A percentile compares a stretch with the other conserved stretches of the same genome.
Evolutionary conservation across 2,329 filamentous ascomycete species (phyloP).

Genomic region (Dactylonectria macrodidyma): DNA sequence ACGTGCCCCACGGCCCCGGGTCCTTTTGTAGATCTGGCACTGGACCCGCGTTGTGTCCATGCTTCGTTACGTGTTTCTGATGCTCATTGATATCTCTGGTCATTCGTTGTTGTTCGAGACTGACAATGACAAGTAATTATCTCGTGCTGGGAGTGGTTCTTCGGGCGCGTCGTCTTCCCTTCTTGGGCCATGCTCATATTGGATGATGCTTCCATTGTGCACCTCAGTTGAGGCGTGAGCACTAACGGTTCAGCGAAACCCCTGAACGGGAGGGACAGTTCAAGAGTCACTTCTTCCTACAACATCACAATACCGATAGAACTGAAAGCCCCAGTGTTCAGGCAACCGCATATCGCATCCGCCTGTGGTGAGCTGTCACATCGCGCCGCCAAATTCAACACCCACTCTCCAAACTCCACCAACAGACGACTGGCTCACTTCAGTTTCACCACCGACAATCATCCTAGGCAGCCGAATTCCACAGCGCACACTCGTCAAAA

Average conservation of each 20-base stretch:
- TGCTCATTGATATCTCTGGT: background rate
- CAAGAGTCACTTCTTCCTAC: background rate
- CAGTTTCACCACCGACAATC: background rate
- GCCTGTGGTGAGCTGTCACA: background rate
- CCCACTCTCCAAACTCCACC: background rate
- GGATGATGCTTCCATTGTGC: too few relatives aligned
- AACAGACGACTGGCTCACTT: background rate
- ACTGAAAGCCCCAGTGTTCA: background rate
- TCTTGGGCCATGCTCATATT: too few relatives aligned
- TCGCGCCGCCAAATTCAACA: background rate
- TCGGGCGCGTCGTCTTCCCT: too few relatives aligned
- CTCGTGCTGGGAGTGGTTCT: background rate
- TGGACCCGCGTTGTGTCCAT: background rate
- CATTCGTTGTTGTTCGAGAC: background rate
- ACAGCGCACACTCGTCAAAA: background rate
- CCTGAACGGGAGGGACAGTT: background rate
- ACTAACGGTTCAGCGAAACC: background rate
- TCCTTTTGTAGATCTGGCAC: constrained; percentile 13
- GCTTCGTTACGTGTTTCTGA: constrained; percentile 1
- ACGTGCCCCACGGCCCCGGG: background rate
- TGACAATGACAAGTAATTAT: background rate
- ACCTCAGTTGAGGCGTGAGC: too few relatives aligned
- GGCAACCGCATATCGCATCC: background rate
- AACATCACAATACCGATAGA: background rate
- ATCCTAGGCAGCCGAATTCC: constrained; percentile 6